Percentiles rank a stretch among this genome's conserved stretches.
Evolutionary conservation across 331 rosid genomes (phyloP).

Genomic region (Acacia pycnantha): DNA sequence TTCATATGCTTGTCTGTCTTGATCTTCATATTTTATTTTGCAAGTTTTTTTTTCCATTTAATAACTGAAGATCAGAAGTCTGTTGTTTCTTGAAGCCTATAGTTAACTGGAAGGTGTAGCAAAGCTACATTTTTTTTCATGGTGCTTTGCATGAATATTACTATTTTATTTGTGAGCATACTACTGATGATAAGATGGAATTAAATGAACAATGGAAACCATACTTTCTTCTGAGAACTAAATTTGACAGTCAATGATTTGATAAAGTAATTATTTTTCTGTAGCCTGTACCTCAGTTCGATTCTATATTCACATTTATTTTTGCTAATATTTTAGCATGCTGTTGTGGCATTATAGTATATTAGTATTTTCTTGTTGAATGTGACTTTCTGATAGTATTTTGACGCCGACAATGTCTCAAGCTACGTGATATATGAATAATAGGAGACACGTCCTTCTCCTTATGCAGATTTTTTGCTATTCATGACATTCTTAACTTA

Average conservation of each 20-base stretch:
- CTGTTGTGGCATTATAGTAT: slow-evolving; percentile 11
- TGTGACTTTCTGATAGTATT: not conserved
- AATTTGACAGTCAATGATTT: slow-evolving; percentile 11
- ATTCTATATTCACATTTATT: not conserved
- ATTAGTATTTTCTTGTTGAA: not conserved
- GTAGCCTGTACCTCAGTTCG: slow-evolving; percentile 25
- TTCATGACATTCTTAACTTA: not conserved
- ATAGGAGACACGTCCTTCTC: not conserved
- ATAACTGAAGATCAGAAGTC: slow-evolving; percentile 14
- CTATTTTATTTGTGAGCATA: not conserved
- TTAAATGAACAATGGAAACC: not conserved
- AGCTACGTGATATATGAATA: not conserved
- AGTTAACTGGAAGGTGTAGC: not conserved
- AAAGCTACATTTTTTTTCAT: slow-evolving; percentile 12
- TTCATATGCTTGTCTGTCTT: slow-evolving; percentile 4
- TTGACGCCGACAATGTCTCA: not conserved
- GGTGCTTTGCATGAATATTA: slow-evolving; percentile 11
- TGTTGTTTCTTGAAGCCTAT: slow-evolving; percentile 3
- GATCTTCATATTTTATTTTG: slow-evolving; percentile 14
- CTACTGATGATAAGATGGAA: not conserved
- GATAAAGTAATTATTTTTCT: slow-evolving; percentile 17
- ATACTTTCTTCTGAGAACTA: slow-evolving; percentile 18
- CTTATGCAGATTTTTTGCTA: not conserved
- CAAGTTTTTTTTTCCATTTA: not conserved
- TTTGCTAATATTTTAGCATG: slow-evolving; percentile 11